A percentile compares a stretch with the other conserved stretches of the same genome.
These are phyloP conservation scores for Cystofilobasidium capitatum DNA, from an alignment of 768 basidiomycete genomes.

Conservation along the genomic window DNA sequence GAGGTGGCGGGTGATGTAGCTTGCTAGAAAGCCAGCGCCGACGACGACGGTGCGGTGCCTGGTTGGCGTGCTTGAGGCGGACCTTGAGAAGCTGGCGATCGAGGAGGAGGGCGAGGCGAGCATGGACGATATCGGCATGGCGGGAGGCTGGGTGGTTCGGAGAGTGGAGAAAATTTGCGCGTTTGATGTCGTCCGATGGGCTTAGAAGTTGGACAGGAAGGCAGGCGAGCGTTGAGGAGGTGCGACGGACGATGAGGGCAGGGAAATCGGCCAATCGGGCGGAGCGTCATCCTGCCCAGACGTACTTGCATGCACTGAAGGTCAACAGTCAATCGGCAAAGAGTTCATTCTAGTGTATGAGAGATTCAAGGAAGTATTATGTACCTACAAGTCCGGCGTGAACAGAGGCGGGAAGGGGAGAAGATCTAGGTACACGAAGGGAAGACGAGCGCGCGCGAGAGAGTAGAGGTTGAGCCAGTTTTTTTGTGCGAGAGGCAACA, in stretches of 20 bases:
- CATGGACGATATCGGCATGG: neutral
- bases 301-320: no score
- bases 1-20: conserved; percentile 52
- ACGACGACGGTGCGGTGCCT: conserved; percentile 42
- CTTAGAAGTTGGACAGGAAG: no score
- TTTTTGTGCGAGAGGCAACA: no score
- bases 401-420: neutral
- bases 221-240: no score
- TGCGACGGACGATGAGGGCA: no score
- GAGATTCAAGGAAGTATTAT: neutral
- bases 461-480: no score
- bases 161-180: no score
- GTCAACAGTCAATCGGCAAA: no score
- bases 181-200: no score
- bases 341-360: neutral
- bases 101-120: neutral
- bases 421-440: neutral
- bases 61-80: neutral
- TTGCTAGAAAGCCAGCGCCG: conserved; percentile 52
- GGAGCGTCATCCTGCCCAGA: no score
- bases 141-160: no score
- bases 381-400: neutral
- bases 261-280: no score
- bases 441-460: neutral
- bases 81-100: conserved; percentile 32